Conservation (phyloP, 331 rosid species). For the Cucumis variabilis region DNA sequence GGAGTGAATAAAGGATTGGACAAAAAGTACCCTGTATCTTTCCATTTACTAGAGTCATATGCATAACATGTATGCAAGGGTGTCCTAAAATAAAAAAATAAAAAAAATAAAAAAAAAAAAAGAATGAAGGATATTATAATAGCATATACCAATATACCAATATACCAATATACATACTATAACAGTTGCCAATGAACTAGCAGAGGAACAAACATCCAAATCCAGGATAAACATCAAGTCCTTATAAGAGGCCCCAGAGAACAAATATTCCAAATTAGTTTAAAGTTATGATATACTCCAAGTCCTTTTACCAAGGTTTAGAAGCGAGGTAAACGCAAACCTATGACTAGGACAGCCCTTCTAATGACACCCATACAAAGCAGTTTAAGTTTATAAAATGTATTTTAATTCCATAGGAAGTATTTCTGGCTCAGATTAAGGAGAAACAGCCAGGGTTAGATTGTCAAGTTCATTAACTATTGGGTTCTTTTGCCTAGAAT, state of each 20-base stretch:
- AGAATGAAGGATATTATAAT: background rate
- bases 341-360: background rate
- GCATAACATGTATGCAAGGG: background rate
- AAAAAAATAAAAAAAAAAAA: background rate
- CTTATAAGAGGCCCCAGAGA: background rate
- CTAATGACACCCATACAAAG: background rate
- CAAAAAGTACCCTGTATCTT: background rate
- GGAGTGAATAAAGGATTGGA: background rate
- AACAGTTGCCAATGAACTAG: background rate
- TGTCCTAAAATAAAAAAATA: background rate
- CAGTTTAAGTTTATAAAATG: background rate
- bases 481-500: slow-evolving; percentile 15
- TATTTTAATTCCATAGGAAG: background rate
- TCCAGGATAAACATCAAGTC: background rate
- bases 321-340: background rate
- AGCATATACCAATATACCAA: background rate
- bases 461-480: background rate
- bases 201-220: background rate
- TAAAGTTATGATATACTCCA: background rate
- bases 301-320: background rate
- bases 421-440: background rate
- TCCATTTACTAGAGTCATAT: background rate
- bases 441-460: background rate
- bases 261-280: background rate
- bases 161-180: background rate